Base-by-base conservation (phyloP, 2,329 filamentous ascomycete species). In the Shiraia bambusicola region DNA sequence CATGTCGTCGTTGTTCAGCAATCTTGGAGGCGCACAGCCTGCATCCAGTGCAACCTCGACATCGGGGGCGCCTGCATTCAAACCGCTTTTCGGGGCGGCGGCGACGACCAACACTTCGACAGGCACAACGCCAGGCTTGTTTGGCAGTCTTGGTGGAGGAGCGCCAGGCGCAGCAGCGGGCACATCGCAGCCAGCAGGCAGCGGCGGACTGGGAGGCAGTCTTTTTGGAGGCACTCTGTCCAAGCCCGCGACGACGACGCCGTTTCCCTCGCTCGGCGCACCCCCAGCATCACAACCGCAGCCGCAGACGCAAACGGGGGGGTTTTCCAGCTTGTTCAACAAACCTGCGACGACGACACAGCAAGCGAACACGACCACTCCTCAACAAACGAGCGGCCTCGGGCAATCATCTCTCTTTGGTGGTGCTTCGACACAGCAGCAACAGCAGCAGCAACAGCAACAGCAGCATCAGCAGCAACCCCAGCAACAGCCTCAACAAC, bases 1-100 rank as follows among this genome's bases (percentile, higher is more conserved):
- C 54, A 66, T 66, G 62, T 62, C 49, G 37, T 60, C 56, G 41
- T 56, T 67, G 15, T 67, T 69, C 52, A 56, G 58, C 29, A 57
- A 56, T 45, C 47, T 61, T 38, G 58, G 60, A 34, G 56, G 50
- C 49, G 38, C 45, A 11, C 61, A 59, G 52, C 63, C 63, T 36
- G 52, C 60, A 19, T 59, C 62, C 13, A 56, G 52, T 38, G 60
- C 53, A n/a, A 17, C 57, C 4, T 49, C 54, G 10, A 50, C 50
- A 25, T 47, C 48, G 8, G 38, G 38, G 16, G 43, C 50, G 14
- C 39, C 50, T 13, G 41, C 48, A 4, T 44, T 44, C 26, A 52
- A 54, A 25, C 44, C 56, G 27, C 48, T 41, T 7, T 35, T 41
- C 28, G 38, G 38, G 11, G 22, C 26, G 17, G 10, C 38, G 4